These are phyloP conservation scores for Penicillium tannophilum DNA, from an alignment of 495 filamentous ascomycete genomes.

Conservation along the genomic window DNA sequence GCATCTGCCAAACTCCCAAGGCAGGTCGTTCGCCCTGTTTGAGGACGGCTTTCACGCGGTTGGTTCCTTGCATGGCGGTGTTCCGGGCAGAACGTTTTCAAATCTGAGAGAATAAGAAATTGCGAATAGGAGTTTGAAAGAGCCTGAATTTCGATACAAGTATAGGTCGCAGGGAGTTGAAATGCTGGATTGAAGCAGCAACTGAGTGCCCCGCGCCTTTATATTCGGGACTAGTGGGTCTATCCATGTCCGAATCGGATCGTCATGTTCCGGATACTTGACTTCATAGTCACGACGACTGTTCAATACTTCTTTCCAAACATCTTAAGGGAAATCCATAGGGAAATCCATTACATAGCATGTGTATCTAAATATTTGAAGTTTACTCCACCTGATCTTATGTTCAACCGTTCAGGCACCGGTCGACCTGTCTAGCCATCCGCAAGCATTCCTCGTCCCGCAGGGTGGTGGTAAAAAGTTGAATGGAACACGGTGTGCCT, in stretches of 20 bases:
- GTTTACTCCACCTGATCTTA: not conserved
- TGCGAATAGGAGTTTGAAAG: not conserved
- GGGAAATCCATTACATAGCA: too few species aligned
- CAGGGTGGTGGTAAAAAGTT: conserved; percentile 28
- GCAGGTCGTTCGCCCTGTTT: conserved; percentile 4
- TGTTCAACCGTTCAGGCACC: conserved; percentile 13
- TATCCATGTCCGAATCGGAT: not conserved
- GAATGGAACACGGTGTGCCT: conserved; percentile 25
- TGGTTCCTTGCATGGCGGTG: conserved; percentile 3
- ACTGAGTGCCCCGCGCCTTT: not conserved
- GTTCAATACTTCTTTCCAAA: not conserved
- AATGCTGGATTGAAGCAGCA: not conserved
- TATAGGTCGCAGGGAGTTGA: not conserved
- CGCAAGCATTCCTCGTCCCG: conserved; percentile 32
- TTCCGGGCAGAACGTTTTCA: too few species aligned
- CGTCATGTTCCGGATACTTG: conserved; percentile 1
- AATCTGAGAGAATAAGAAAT: too few species aligned
- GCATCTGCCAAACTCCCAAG: conserved; percentile 12
- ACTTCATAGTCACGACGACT: not conserved
- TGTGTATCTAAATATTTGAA: not conserved
- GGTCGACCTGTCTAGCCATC: conserved; percentile 26
- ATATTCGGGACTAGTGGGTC: not conserved
- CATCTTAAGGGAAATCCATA: not conserved
- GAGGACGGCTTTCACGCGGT: conserved; percentile 8
- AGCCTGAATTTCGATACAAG: not conserved